These are phyloP conservation scores for Amylostereum areolatum DNA, from an alignment of 1,284 basidiomycete genomes.

Conservation along the genomic window DNA sequence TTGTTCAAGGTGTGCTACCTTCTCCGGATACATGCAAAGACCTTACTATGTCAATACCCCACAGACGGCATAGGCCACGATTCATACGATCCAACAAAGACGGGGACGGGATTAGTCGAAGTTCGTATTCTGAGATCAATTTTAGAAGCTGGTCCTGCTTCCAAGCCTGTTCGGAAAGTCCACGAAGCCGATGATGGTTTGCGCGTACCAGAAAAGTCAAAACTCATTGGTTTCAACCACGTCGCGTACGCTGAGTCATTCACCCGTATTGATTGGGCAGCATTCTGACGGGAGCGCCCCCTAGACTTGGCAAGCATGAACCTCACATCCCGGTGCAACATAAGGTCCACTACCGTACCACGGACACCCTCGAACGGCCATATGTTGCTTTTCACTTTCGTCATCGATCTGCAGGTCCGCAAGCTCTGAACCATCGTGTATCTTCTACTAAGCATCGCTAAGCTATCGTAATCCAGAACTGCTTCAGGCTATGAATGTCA, in stretches of 20 bases:
- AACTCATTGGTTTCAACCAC: not conserved
- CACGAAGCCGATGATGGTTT: not conserved
- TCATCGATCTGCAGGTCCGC: not conserved
- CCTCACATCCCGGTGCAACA: not conserved
- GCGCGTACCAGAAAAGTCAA: not conserved
- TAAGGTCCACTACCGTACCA: not conserved
- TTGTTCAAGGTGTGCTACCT: not conserved
- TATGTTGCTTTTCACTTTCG: not conserved
- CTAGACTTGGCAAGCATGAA: not conserved
- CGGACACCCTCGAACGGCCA: not conserved
- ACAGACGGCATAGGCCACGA: not conserved
- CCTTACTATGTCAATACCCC: not conserved
- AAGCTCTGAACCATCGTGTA: not conserved
- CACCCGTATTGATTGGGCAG: not conserved
- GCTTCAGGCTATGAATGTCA: not conserved
- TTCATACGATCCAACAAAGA: not conserved
- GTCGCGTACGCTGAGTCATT: not conserved
- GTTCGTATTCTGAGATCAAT: not conserved
- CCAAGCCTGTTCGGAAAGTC: not conserved
- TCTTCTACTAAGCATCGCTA: not conserved
- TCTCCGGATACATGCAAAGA: not conserved
- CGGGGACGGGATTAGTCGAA: not conserved
- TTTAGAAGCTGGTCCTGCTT: not conserved
- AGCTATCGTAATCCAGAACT: not conserved
- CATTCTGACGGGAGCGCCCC: not conserved